A percentile compares a stretch with the other conserved stretches of the same genome.
phyloP scores from a whole-genome alignment of 495 filamentous ascomycete genomes.

The Penicillium coffeae region DNA sequence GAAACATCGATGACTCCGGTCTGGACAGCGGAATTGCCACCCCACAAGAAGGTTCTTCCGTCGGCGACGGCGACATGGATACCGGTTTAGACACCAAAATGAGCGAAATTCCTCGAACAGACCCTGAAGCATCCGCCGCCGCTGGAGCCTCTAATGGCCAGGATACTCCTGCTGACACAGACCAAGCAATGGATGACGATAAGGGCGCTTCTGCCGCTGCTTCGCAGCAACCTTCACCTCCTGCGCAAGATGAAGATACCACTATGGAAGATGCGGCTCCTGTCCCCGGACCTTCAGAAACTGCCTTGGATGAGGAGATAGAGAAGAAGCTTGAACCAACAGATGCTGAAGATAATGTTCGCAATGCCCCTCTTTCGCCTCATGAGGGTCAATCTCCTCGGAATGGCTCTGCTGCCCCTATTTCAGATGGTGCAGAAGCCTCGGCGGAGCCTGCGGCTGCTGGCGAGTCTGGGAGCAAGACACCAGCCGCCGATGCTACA shows the following conservation, averaged over 20 bases:
- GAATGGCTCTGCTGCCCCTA: constrained; percentile 20
- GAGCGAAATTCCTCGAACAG: constrained; percentile 47
- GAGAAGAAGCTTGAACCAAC: constrained; percentile 24
- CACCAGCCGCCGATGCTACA: constrained; percentile 17
- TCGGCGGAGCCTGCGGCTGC: constrained; percentile 15
- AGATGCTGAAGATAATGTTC: constrained; percentile 17
- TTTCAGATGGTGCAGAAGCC: constrained; percentile 13
- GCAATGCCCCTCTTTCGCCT: constrained; percentile 19
- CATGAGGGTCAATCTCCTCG: constrained; percentile 14
- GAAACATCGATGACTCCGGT: constrained; percentile 66
- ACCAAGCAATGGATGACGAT: constrained; percentile 39
- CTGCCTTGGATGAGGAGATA: constrained; percentile 17
- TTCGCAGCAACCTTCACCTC: constrained; percentile 41
- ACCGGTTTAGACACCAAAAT: constrained; percentile 46
- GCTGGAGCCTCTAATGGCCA: constrained; percentile 30
- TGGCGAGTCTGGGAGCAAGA: constrained; percentile 21
- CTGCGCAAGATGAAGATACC: constrained; percentile 58
- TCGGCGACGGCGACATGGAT: constrained; percentile 48
- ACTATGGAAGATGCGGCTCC: constrained; percentile 58
- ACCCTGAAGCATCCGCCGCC: constrained; percentile 24
- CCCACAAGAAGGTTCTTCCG: constrained; percentile 45
- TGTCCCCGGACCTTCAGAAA: constrained; percentile 18
- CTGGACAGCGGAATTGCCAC: constrained; percentile 59
- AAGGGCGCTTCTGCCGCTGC: constrained; percentile 31
- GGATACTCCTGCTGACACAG: constrained; percentile 36